A percentile compares a stretch with the other conserved stretches of the same genome.
Conservation (phyloP, 257 asterid genomes). For the Eucommia ulmoides region DNA sequence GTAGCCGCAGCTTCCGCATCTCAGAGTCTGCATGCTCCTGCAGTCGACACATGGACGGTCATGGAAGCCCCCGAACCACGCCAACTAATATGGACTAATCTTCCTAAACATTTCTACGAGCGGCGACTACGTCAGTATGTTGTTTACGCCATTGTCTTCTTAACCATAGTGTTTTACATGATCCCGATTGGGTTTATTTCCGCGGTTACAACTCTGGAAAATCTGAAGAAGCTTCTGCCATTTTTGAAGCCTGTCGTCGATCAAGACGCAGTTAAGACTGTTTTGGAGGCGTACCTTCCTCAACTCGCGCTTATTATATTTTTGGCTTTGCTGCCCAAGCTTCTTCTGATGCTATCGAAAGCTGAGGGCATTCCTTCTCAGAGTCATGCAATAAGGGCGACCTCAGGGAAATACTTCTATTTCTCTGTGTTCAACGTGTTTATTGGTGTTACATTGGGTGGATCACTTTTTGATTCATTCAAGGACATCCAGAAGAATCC, state of each 20-base stretch:
- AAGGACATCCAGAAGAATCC: conserved; percentile 46
- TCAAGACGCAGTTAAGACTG: conserved; percentile 30
- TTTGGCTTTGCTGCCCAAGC: conserved; percentile 62
- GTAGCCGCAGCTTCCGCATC: conserved; percentile 76
- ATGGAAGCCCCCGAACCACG: conserved; percentile 69
- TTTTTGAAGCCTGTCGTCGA: conserved; percentile 51
- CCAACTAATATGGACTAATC: conserved; percentile 67
- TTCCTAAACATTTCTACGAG: conserved; percentile 38
- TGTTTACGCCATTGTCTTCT: conserved; percentile 48
- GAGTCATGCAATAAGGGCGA: conserved; percentile 77
- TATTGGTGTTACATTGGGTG: conserved; percentile 74
- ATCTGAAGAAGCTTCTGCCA: conserved; percentile 63
- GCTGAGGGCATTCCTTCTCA: conserved; percentile 81
- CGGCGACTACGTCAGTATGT: conserved; percentile 46
- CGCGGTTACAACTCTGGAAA: conserved; percentile 74
- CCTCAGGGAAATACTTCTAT: conserved; percentile 86
- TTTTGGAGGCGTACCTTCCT: conserved; percentile 79
- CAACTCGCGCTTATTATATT: conserved; percentile 81
- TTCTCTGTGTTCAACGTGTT: conserved; percentile 75
- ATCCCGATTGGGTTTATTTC: conserved; percentile 79
- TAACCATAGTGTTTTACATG: conserved; percentile 81
- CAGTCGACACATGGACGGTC: conserved; percentile 74
- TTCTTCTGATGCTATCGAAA: conserved; percentile 69
- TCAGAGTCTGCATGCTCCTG: conserved; percentile 63
- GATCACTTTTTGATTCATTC: conserved; percentile 44